phyloP scores from a whole-genome alignment of 75 land plant species.

The Adiantum capillusveneris region DNA sequence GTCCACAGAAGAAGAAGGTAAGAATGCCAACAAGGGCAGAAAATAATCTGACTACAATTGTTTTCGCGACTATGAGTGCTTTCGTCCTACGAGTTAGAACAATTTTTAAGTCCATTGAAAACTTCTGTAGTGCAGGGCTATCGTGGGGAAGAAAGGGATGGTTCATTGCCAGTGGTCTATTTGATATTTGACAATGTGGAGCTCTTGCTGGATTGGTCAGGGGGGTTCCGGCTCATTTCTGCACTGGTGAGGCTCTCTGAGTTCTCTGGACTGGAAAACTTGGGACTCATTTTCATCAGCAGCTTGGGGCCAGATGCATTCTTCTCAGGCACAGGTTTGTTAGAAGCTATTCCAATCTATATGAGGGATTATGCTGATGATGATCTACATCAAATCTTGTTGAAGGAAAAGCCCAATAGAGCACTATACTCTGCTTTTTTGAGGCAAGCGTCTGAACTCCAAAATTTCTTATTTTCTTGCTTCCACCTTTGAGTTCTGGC shows the following conservation, averaged over 20 bases:
- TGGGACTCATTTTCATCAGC: constrained; percentile 83
- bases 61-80: no score
- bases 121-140: background rate
- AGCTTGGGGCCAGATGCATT: constrained; percentile 58
- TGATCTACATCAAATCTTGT: constrained; percentile 66
- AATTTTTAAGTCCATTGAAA: no score
- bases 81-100: no score
- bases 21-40: background rate
- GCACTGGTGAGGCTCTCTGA: constrained; percentile 58
- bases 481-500: no score
- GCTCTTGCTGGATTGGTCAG: constrained; percentile 60
- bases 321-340: constrained; percentile 41
- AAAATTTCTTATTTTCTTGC: no score
- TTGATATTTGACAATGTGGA: constrained; percentile 84
- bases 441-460: constrained; percentile 41
- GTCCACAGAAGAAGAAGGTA: no score
- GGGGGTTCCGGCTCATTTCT: constrained; percentile 45
- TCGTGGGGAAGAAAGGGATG: background rate
- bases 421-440: constrained; percentile 82
- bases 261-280: constrained; percentile 48
- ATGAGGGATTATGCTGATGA: constrained; percentile 75
- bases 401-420: constrained; percentile 53
- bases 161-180: constrained; percentile 40
- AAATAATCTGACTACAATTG: no score
- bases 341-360: constrained; percentile 55